Conservation (phyloP, 805 yeast genomes). For the Schwanniomyces sp. region DNA sequence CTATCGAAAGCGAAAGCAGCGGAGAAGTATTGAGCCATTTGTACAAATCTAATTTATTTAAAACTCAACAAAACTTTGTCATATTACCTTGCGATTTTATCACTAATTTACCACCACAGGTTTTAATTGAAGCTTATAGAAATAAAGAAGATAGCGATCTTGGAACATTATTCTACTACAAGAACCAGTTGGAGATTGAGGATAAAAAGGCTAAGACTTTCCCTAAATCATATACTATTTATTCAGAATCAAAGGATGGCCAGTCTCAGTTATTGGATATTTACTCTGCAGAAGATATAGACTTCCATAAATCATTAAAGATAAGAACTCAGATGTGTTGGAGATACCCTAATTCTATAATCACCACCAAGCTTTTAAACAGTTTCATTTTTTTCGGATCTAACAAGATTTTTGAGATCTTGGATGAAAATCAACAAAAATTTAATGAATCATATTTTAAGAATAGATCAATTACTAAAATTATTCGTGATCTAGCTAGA, state of each 20-base stretch:
- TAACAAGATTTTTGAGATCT: slow-evolving; percentile 49
- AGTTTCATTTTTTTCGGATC: slow-evolving; percentile 58
- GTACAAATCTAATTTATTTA: slow-evolving; percentile 40
- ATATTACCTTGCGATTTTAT: slow-evolving; percentile 91
- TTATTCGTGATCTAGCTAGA: slow-evolving; percentile 84
- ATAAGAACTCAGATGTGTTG: slow-evolving; percentile 86
- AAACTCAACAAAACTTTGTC: slow-evolving; percentile 51
- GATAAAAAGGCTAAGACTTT: slow-evolving; percentile 67
- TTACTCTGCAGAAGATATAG: slow-evolving; percentile 67
- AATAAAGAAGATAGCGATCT: slow-evolving; percentile 65
- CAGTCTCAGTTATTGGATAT: slow-evolving; percentile 63
- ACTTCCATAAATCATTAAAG: slow-evolving; percentile 67
- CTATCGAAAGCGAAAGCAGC: slow-evolving; percentile 40
- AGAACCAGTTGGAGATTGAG: slow-evolving; percentile 69
- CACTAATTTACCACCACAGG: slow-evolving; percentile 89
- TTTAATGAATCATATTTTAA: slow-evolving; percentile 37
- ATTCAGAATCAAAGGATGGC: slow-evolving; percentile 47
- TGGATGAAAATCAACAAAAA: slow-evolving; percentile 37
- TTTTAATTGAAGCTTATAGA: slow-evolving; percentile 79
- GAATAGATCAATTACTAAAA: slow-evolving; percentile 57
- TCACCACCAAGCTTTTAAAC: slow-evolving; percentile 74
- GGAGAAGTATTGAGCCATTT: slow-evolving; percentile 60
- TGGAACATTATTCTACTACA: slow-evolving; percentile 76
- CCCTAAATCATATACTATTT: slow-evolving; percentile 66
- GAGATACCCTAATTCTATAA: slow-evolving; percentile 78